phyloP scores from a whole-genome alignment of 768 basidiomycete species.

The Suillus tomentosus region DNA sequence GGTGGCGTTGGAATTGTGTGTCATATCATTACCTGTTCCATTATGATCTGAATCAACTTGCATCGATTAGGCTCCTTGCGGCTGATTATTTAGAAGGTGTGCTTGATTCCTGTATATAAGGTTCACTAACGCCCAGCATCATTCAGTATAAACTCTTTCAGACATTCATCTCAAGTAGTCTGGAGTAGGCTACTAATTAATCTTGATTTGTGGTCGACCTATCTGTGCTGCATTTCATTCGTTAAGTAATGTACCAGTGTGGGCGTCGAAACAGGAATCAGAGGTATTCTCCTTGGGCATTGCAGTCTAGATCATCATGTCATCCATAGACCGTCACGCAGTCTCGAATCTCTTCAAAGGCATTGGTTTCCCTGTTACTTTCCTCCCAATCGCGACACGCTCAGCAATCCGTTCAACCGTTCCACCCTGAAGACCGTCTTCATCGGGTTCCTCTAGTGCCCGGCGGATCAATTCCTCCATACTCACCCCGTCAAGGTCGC shows the following conservation, averaged over 20 bases:
- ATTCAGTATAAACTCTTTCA: slow-evolving; percentile 3
- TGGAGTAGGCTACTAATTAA: neutral
- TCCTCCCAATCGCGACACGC: slow-evolving; percentile 55
- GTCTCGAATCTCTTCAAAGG: slow-evolving; percentile 70
- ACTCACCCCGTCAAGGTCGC: slow-evolving; percentile 44
- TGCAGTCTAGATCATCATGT: slow-evolving; percentile 3
- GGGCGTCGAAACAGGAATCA: neutral
- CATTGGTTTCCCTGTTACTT: slow-evolving; percentile 44
- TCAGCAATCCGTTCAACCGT: slow-evolving; percentile 66
- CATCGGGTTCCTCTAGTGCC: slow-evolving; percentile 60
- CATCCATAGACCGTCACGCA: slow-evolving; percentile 29
- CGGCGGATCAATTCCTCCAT: slow-evolving; percentile 70
- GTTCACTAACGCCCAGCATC: neutral
- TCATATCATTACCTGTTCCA: neutral
- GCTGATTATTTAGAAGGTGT: slow-evolving; percentile 71
- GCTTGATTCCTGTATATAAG: neutral
- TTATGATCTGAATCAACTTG: slow-evolving; percentile 3
- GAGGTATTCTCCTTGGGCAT: neutral
- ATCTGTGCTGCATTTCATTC: neutral
- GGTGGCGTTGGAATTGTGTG: slow-evolving; percentile 85
- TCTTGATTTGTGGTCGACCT: neutral
- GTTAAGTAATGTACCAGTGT: neutral
- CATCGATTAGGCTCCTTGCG: slow-evolving; percentile 48
- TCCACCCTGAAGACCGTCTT: slow-evolving; percentile 38
- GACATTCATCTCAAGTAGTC: slow-evolving; percentile 1